Base-by-base conservation (phyloP, 768 basidiomycete genomes). In the Russula emetica region DNA sequence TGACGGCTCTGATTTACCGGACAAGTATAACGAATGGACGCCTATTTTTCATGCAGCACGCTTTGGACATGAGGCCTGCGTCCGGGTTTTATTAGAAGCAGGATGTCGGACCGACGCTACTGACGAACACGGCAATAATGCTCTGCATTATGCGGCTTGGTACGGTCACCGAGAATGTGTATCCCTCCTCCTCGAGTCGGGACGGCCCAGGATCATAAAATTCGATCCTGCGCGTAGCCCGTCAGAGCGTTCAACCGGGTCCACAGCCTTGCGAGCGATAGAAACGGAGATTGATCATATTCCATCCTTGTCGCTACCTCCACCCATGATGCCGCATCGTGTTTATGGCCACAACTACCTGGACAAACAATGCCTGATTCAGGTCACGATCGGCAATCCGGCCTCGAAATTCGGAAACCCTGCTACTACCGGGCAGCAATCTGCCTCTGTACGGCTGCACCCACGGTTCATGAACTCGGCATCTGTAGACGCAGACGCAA, bases 21-120 rank as follows among this genome's bases (percentile, higher is more conserved):
- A 99, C 80, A 98, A 95, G 75, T 98, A 96, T 74, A 90, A 96
- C 72, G 93, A 97, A 73, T 98, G 96, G 94, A 98, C 95, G 8
- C 97, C 97, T 28, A 80, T 98, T 50, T 94, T 95, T 71, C 95
- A 98, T 74, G 94, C 97, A 3, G 88, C 94, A 6, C 87, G 92
- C 42, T 88, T 93, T 66, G 94, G 95, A 1, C 88, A 86, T 67
- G 75, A 80, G 20, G 78, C 79, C 8, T 96, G 91, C 71, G 82
- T 98, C 47, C 76, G 77, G 44, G 80, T 90, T n/a, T 81, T 98
- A 24, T 79, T 98, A 9, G 82, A 85, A 53, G 92, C 90, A 7
- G 88, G 92, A 7, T 84, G 87, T 66, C 83, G 88, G 57, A 83
- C 90, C n/a, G 81, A 86, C 69, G 80, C 82, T 42, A 78, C 78